Evolutionary conservation across 305 asterid species (phyloP).

Genomic region (Solanum hybrid): DNA sequence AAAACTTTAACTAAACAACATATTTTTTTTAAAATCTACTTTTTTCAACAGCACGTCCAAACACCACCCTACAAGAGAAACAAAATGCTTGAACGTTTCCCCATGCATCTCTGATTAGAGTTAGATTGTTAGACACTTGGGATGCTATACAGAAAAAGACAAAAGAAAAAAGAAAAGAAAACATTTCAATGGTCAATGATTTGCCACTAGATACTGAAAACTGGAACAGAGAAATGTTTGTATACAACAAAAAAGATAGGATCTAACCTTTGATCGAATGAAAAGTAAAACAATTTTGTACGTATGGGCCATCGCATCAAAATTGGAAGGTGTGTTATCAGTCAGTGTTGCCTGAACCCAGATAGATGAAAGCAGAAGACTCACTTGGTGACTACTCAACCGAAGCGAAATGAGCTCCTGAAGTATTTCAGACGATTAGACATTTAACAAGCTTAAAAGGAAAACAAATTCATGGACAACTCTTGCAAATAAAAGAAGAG

Average conservation of each 20-base stretch:
- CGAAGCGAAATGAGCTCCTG: constrained; percentile 38
- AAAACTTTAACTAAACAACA: background rate
- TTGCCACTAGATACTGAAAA: constrained; percentile 1
- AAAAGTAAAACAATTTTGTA: constrained; percentile 31
- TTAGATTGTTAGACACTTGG: background rate
- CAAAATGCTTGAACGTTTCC: background rate
- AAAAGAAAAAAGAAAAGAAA: background rate
- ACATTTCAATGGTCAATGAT: background rate
- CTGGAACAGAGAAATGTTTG: background rate
- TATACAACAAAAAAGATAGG: background rate
- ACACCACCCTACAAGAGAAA: background rate
- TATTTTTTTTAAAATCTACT: background rate
- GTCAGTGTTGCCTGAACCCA: constrained; percentile 40
- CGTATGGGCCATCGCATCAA: constrained; percentile 43
- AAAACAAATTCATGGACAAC: background rate
- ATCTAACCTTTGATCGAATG: constrained; percentile 37
- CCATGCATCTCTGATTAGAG: background rate
- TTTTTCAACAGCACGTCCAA: background rate
- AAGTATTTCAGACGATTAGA: background rate
- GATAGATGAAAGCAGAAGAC: constrained; percentile 42
- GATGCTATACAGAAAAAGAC: background rate
- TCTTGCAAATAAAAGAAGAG: background rate
- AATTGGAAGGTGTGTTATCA: constrained; percentile 37
- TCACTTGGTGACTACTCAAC: constrained; percentile 39
- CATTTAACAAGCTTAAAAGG: background rate